phyloP scores from a whole-genome alignment of 129 eudicot genomes.

The Oenanthe sinensis region DNA sequence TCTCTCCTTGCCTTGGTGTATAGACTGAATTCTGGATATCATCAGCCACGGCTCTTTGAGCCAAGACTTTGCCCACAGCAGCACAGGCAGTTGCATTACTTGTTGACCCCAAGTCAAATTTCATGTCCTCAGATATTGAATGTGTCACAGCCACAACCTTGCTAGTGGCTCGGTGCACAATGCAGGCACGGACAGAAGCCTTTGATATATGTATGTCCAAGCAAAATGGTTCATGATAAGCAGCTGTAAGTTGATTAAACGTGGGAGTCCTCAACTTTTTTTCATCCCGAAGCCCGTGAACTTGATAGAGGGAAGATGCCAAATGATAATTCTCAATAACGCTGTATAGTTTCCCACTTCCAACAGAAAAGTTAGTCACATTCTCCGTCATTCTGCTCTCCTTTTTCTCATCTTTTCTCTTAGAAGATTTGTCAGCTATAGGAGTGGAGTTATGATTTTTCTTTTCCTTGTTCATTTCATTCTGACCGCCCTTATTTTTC shows the following conservation, averaged over 20 bases:
- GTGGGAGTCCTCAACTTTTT: slow-evolving; percentile 66
- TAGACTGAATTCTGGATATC: slow-evolving; percentile 82
- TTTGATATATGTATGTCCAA: slow-evolving; percentile 71
- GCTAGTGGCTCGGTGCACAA: slow-evolving; percentile 82
- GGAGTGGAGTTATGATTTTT: not conserved
- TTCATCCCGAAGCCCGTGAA: slow-evolving; percentile 10
- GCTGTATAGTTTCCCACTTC: not conserved
- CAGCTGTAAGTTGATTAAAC: slow-evolving; percentile 76
- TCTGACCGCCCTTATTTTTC: slow-evolving; percentile 22
- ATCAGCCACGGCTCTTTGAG: slow-evolving; percentile 85
- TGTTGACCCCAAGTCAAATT: slow-evolving; percentile 69
- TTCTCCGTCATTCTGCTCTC: slow-evolving; percentile 25
- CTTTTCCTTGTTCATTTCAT: slow-evolving; percentile 18
- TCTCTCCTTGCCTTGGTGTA: slow-evolving; percentile 77
- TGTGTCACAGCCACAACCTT: slow-evolving; percentile 78
- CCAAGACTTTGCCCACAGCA: slow-evolving; percentile 68
- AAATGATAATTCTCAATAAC: slow-evolving; percentile 4
- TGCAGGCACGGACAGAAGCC: slow-evolving; percentile 85
- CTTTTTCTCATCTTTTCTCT: slow-evolving; percentile 14
- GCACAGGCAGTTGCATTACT: slow-evolving; percentile 52
- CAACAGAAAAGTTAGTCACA: not conserved
- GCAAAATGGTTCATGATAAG: slow-evolving; percentile 94
- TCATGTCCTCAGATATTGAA: slow-evolving; percentile 88
- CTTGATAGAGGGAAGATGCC: slow-evolving; percentile 1
- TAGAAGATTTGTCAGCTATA: slow-evolving; percentile 18